Percentiles rank a stretch among this genome's conserved stretches.
phyloP scores from a whole-genome alignment of 2,329 filamentous ascomycete species.

The Alternaria ethzedia region DNA sequence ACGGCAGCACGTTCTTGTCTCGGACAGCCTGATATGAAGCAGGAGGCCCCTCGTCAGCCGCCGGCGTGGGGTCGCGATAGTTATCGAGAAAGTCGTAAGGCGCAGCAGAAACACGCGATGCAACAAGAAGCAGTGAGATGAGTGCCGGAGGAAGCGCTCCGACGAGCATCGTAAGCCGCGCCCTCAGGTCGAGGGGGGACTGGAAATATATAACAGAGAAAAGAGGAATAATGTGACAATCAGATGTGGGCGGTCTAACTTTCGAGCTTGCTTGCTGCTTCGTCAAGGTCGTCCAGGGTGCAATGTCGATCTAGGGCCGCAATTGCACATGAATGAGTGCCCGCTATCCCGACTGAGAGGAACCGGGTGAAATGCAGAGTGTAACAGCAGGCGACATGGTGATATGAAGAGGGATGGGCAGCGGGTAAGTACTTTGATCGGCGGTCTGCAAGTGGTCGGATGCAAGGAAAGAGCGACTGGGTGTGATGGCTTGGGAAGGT shows the following conservation, averaged over 20 bases:
- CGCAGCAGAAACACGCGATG: slow-evolving; percentile 28
- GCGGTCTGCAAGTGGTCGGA: slow-evolving; percentile 37
- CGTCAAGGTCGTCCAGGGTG: slow-evolving; percentile 9
- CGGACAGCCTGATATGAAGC: slow-evolving; percentile 37
- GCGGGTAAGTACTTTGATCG: slow-evolving; percentile 28
- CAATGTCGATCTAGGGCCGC: slow-evolving; percentile 21
- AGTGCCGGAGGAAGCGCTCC: slow-evolving; percentile 32
- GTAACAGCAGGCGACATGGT: slow-evolving; percentile 37
- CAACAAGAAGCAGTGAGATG: slow-evolving; percentile 35
- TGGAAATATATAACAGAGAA: slow-evolving; percentile 7
- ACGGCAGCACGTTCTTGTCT: slow-evolving; percentile 68
- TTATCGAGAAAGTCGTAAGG: slow-evolving; percentile 36
- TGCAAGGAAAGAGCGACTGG: slow-evolving; percentile 20
- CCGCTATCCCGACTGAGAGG: slow-evolving; percentile 28
- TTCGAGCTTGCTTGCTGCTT: slow-evolving; percentile 5
- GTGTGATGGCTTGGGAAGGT: slow-evolving; percentile 31
- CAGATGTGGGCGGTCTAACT: slow-evolving; percentile 9
- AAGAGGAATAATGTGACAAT: slow-evolving; percentile 1
- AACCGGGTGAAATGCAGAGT: slow-evolving; percentile 28
- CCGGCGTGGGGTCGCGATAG: slow-evolving; percentile 34
- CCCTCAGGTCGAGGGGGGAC: neutral
- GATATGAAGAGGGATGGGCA: slow-evolving; percentile 28
- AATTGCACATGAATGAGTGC: slow-evolving; percentile 13
- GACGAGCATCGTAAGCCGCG: slow-evolving; percentile 34
- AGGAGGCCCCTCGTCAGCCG: slow-evolving; percentile 39